Evolutionary conservation across 2,329 filamentous ascomycete genomes (phyloP), one percentile per base, ranked within the genome.

Genomic region (Fusarium tupiense): DNA sequence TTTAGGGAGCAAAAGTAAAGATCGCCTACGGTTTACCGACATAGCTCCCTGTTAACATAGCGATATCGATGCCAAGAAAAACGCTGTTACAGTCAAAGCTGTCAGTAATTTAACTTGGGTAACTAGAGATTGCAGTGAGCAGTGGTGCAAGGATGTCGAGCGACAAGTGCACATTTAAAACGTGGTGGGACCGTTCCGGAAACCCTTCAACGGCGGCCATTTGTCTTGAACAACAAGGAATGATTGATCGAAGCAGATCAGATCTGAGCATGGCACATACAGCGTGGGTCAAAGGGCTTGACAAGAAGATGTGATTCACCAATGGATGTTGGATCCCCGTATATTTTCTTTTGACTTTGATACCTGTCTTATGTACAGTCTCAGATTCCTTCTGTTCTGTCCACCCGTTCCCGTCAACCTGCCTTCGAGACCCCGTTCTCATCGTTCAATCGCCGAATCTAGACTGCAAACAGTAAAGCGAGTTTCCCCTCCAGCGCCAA

Each of bases 181-280:
- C 61, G 62, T 61, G 54, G 76, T 76, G 76, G 76, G 56, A 64
- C 74, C 61, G n/a, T 57, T 60, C 64, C 35, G 44, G 52, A 56
- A 64, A 68, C 67, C 20, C 58, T 70, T 54, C 26, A 41, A 61
- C 50, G 43, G 65, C 46, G 40, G 65, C 41, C 50, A 52, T 54
- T 66, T 74, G 72, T 78, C 72, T 76, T 74, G 54, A 50, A 49
- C 33, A 53, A 58, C 43, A 46, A 29, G 64, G 53, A 74, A 58
- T 75, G 76, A 69, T 54, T 46, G 59, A 52, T 40, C 31, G 35
- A 43, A 26, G 33, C 37, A 59, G 49, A 40, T 43, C n/a, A 37
- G 54, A 49, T 73, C 60, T 54, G 31, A 38, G 24, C 33, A 60
- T 59, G 46, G 46, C 43, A 53, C n/a, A 24, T 69, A 44, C 35